phyloP scores from a whole-genome alignment of 352 stramenopile genomes.

The Globisporangium lucens region DNA sequence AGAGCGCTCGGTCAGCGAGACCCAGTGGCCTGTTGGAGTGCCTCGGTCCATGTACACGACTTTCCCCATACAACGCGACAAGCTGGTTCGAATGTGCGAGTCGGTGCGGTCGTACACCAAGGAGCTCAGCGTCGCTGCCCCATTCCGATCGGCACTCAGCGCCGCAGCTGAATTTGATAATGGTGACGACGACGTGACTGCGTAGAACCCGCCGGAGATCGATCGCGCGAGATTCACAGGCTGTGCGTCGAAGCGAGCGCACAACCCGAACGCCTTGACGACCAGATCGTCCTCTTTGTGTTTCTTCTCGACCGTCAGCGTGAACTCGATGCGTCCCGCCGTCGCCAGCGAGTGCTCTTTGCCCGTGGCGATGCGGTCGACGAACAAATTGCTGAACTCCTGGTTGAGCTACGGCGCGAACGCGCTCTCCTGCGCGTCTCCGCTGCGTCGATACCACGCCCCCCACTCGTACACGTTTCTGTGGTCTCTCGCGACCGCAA shows the following conservation, averaged over 20 bases:
- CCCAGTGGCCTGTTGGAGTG: conserved; percentile 51
- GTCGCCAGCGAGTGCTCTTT: conserved; percentile 67
- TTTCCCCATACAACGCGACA: conserved; percentile 40
- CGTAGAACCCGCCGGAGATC: conserved; percentile 34
- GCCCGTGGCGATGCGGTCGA: conserved; percentile 47
- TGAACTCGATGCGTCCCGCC: conserved; percentile 42
- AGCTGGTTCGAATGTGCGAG: conserved; percentile 38
- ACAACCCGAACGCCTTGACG: conserved; percentile 39
- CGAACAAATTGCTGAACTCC: conserved; percentile 38
- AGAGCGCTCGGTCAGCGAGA: conserved; percentile 36
- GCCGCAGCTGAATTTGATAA: background rate
- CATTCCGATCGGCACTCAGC: background rate
- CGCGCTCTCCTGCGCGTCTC: conserved; percentile 44
- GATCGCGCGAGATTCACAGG: conserved; percentile 39
- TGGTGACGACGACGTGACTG: conserved; percentile 14
- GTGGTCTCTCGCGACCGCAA: conserved; percentile 44
- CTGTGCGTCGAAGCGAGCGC: conserved; percentile 48
- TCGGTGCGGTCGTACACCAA: conserved; percentile 47
- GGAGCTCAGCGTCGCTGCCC: conserved; percentile 28
- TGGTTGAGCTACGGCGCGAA: conserved; percentile 49
- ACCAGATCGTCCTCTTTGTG: conserved; percentile 18
- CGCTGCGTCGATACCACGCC: conserved; percentile 49
- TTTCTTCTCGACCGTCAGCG: conserved; percentile 34
- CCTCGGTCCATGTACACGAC: conserved; percentile 57
- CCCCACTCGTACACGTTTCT: conserved; percentile 68